phyloP scores from a whole-genome alignment of 2,329 filamentous ascomycete genomes.

The Penicillium concentricum region DNA sequence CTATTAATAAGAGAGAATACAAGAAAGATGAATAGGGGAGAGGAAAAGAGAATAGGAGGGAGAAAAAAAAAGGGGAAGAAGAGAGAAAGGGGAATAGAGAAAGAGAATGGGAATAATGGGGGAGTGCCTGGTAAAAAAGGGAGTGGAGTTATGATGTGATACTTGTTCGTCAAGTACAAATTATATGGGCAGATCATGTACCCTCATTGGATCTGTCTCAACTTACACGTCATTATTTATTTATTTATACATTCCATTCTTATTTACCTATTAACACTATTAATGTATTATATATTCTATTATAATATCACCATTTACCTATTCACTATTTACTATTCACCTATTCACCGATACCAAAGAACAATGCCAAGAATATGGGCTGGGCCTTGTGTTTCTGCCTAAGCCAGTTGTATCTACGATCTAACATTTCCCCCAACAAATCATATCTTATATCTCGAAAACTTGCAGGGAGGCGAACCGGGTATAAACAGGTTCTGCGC shows the following conservation, averaged over 20 bases:
- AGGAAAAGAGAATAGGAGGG: conserved; percentile 12
- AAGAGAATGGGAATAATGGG: neutral
- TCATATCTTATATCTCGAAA: too few species aligned
- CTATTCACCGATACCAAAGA: too few species aligned
- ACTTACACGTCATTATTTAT: conserved; percentile 10
- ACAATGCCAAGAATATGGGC: too few species aligned
- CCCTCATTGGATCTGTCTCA: conserved; percentile 9
- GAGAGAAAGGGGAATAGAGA: conserved; percentile 1
- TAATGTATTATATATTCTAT: too few species aligned
- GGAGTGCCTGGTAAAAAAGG: neutral
- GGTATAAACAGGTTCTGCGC: neutral
- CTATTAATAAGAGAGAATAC: conserved; percentile 15
- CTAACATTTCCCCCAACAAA: too few species aligned
- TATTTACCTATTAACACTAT: too few species aligned
- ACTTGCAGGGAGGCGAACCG: too few species aligned
- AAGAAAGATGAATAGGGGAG: conserved; percentile 18
- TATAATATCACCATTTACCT: too few species aligned
- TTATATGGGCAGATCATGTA: conserved; percentile 1
- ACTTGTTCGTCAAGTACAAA: conserved; percentile 6
- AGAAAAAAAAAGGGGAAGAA: conserved; percentile 3
- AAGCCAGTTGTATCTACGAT: too few species aligned
- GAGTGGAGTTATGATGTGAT: conserved; percentile 5
- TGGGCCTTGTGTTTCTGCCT: too few species aligned
- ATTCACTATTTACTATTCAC: too few species aligned
- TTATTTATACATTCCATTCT: neutral